Base-by-base conservation (phyloP, 2,329 filamentous ascomycete genomes). In the Thielaviopsis punctulata region DNA sequence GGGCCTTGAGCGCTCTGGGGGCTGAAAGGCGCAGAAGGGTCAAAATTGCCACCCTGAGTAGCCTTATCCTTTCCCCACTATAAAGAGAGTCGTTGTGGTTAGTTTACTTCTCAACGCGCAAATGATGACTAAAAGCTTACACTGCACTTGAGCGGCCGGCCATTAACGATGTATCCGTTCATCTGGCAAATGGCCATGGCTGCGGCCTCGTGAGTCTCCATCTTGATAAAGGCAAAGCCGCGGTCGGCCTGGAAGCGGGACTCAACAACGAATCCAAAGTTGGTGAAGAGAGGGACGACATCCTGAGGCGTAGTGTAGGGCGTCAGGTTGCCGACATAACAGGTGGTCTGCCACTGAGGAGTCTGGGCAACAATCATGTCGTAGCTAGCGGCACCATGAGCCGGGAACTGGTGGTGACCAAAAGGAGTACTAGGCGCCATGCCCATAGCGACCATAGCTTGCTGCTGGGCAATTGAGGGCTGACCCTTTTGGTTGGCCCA, bases 401-500 rank as follows among this genome's bases (percentile, higher is more conserved):
- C 93, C 8, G 92, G 92, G 72, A 96, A 98, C 65, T 96, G 90
- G 65, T 98, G 92, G 64, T 95, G 89, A 30, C 90, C 92, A 62
- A 89, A 98, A 12, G 90, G 88, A 46, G 89, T 95, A 25, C 90
- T 95, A 4, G 92, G 92, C 23, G 90, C 95, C 84, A 98, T 89
- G 64, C 92, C 92, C 86, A 96, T 95, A 55, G 88, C 84, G 57
- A 84, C 84, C 87, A 98, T 92, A 36, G 88, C 87, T 68, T 94
- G 87, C 69, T 96, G 92, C 70, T 98, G 90, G 48, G 89, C 88
- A 67, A 96, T 95, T 1, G 92, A 96, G 53, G 92, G 92, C 64
- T 98, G 92, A n/a, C 92, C 92, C 74, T 98, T 98, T 65, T 98
- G 92, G 72, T 98, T 98, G 56, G 92, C 92, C 92, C 92, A 98